Evolutionary conservation across 2,329 filamentous ascomycete species (phyloP).

Genomic region (Mycosphaerelloides madeirae): DNA sequence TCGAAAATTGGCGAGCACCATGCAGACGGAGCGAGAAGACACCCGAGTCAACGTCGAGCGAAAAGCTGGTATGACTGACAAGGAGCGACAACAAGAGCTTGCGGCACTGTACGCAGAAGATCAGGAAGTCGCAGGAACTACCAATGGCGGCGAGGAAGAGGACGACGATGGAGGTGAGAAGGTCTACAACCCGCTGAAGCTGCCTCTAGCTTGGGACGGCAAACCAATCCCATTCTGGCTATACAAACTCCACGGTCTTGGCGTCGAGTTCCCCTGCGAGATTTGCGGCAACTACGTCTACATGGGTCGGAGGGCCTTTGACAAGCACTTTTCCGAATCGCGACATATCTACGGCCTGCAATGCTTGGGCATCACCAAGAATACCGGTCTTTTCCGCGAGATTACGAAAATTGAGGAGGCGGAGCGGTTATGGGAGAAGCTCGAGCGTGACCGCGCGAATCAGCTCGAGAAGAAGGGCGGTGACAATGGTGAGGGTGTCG

Average conservation of each 20-base stretch:
- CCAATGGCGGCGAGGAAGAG: conserved; percentile 50
- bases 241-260: conserved; percentile 91
- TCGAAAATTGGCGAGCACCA: conserved; percentile 70
- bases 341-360: conserved; percentile 90
- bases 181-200: conserved; percentile 94
- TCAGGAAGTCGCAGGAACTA: conserved; percentile 48
- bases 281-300: conserved; percentile 99
- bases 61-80: conserved; percentile 94
- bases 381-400: conserved; percentile 76
- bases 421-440: conserved; percentile 83
- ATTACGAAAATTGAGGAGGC: conserved; percentile 92
- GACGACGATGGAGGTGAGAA: conserved; percentile 69
- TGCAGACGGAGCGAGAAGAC: conserved; percentile 82
- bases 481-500: conserved; percentile 61
- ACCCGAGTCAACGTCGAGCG: conserved; percentile 93
- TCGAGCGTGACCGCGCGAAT: conserved; percentile 78
- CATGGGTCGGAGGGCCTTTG: conserved; percentile 91
- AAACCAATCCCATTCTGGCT: conserved; percentile 99
- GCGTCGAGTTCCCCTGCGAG: conserved; percentile 92
- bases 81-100: conserved; percentile 88
- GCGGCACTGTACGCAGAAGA: conserved; percentile 73
- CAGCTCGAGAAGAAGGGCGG: conserved; percentile 60
- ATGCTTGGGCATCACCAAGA: conserved; percentile 88
- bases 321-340: conserved; percentile 97
- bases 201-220: conserved; percentile 95